Percentiles rank a stretch among this genome's conserved stretches.
These are phyloP conservation scores for Phytophthora capsici DNA, from an alignment of 352 stramenopile species.

Conservation along the genomic window DNA sequence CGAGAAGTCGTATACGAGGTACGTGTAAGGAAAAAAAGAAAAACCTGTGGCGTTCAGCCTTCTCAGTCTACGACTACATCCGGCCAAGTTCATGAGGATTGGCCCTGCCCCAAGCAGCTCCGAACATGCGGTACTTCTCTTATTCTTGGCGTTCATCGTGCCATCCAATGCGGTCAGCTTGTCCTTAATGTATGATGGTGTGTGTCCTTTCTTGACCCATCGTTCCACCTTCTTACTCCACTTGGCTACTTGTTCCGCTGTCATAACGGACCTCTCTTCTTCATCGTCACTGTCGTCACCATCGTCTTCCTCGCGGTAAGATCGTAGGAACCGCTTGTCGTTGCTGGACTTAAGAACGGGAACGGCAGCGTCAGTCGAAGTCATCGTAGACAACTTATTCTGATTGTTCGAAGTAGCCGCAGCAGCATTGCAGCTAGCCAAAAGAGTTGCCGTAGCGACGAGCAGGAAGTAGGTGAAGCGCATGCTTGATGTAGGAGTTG, in stretches of 20 bases:
- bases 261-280: background rate
- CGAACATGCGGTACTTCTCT: background rate
- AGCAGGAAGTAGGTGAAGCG: slow-evolving; percentile 1
- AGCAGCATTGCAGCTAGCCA: background rate
- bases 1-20: too few species aligned
- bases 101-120: background rate
- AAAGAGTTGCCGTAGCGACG: background rate
- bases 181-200: background rate
- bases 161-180: background rate
- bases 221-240: background rate
- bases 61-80: background rate
- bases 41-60: too few species aligned
- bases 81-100: background rate
- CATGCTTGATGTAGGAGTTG: background rate
- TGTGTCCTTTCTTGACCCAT: background rate
- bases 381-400: background rate
- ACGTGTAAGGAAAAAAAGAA: too few species aligned
- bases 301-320: background rate
- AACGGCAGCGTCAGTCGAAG: background rate
- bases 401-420: background rate
- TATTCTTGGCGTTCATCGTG: background rate
- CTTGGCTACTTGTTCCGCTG: background rate
- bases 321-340: background rate
- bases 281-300: background rate
- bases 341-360: background rate